Evolutionary conservation across 1,284 basidiomycete species (phyloP).

Genomic region (Ganoderma meredithae): DNA sequence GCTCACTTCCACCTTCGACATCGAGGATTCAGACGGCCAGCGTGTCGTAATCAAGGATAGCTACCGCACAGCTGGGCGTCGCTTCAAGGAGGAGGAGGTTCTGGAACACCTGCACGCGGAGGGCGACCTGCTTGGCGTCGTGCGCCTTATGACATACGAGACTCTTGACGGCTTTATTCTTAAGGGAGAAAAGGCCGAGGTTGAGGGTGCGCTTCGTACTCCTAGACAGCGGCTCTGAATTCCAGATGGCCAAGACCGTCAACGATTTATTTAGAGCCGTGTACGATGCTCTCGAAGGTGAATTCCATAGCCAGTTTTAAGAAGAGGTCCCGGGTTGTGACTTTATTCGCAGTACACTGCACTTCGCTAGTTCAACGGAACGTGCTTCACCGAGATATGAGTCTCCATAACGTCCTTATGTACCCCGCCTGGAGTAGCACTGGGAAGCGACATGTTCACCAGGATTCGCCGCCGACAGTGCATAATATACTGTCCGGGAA

Average conservation of each 20-base stretch:
- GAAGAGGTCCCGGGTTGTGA: neutral
- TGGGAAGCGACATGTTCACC: neutral
- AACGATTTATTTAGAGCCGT: neutral
- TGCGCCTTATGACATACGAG: neutral
- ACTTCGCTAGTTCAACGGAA: neutral
- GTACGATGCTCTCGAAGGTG: slow-evolving; percentile 3
- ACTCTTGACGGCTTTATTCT: neutral
- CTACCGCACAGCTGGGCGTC: neutral
- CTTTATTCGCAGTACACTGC: neutral
- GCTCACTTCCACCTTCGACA: neutral
- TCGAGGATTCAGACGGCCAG: neutral
- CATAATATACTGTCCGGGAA: neutral
- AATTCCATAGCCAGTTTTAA: neutral
- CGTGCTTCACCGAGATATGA: slow-evolving; percentile 7
- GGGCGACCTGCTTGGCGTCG: slow-evolving; percentile 4
- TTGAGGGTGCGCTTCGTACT: neutral
- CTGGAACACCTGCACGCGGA: neutral
- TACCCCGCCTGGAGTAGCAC: neutral
- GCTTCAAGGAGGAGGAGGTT: neutral
- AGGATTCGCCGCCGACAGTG: neutral
- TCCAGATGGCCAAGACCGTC: neutral
- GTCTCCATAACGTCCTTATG: slow-evolving; percentile 1
- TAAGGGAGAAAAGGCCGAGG: neutral
- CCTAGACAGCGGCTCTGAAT: neutral
- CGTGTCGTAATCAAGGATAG: slow-evolving; percentile 6